phyloP scores from a whole-genome alignment of 495 filamentous ascomycete species.

The Daldinia childiae region DNA sequence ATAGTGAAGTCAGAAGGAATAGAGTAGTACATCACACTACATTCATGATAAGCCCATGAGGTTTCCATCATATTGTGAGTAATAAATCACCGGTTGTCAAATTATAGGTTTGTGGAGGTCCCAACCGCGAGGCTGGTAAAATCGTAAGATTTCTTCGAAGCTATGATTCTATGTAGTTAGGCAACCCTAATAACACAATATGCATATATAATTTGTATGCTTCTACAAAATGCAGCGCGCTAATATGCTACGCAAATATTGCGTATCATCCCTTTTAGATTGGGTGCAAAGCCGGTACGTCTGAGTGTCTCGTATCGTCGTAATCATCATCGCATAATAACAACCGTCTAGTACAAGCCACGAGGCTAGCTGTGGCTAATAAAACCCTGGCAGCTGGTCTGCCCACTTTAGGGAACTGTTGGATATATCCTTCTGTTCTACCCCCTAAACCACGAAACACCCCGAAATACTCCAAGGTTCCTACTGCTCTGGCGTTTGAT shows the following conservation, averaged over 20 bases:
- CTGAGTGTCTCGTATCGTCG: constrained; percentile 16
- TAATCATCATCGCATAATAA: constrained; percentile 16
- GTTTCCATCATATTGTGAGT: not conserved
- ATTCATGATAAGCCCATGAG: not conserved
- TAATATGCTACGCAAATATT: constrained; percentile 4
- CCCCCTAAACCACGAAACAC: not conserved
- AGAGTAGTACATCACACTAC: not conserved
- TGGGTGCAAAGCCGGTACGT: constrained; percentile 6
- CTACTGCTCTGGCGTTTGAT: constrained; percentile 1
- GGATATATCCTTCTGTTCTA: not conserved
- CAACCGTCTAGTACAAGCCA: not conserved
- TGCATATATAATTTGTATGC: not conserved
- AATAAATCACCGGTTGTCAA: not conserved
- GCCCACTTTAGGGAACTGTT: not conserved
- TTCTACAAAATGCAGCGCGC: not conserved
- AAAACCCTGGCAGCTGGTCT: constrained; percentile 4
- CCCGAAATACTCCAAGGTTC: constrained; percentile 1
- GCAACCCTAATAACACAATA: constrained; percentile 9
- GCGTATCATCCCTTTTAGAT: constrained; percentile 25
- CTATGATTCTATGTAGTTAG: not conserved
- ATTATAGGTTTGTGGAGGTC: not conserved
- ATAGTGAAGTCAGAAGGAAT: not conserved
- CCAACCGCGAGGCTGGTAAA: constrained; percentile 8
- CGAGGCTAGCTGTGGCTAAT: not conserved
- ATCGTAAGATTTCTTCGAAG: constrained; percentile 7